Evolutionary conservation across 1,139 yeast genomes (phyloP), one percentile per base, ranked within the genome.

Genomic region (Taphrina deformans): DNA sequence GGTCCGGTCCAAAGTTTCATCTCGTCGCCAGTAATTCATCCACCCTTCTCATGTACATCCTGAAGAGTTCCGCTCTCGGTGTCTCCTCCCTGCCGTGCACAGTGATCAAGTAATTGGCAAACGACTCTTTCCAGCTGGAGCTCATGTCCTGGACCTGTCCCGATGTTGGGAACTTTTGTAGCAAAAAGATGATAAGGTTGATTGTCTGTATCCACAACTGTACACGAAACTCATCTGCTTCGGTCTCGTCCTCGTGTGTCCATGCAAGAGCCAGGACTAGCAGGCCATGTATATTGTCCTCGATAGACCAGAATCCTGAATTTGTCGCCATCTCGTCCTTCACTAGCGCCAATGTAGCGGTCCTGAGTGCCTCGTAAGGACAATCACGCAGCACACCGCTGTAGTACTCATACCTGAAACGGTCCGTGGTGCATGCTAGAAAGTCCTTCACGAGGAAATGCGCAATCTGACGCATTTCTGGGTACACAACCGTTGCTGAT

Each of bases 251-350:
- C 10, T 29, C 27, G 29, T 31, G 44, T 9, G 23, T 16, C 35
- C 31, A 18, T 12, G 24, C 55, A 2, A 51, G 33, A 5, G 21
- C 14, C 29, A 1, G 10, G 7, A 5, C 27, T 44, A 51, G 5
- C 27, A 31, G 21, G 16, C 9, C 41, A 26, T 5, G 4, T 4
- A 55, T 4, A 2, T 24, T 26, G 9, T 41, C 51, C 18, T 41
- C 51, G 12, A 7, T 3, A 7, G 38, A 12, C 61, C 61, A 55
- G 29, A 55, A 55, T n/a, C 14, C 12, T 16, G 41, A 16, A 14
- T 14, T 31, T n/a, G 27, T 10, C 14, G 51, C 61, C n/a, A 55
- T 6, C 29, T 55, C 41, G 41, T 55, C 61, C 41, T 55, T 55
- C 24, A 55, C 12, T 27, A 41, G 24, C n/a, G 40, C 29, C 9